Evolutionary conservation across 1,139 yeast genomes (phyloP).

Genomic region (Magnusiomyces paraingens): DNA sequence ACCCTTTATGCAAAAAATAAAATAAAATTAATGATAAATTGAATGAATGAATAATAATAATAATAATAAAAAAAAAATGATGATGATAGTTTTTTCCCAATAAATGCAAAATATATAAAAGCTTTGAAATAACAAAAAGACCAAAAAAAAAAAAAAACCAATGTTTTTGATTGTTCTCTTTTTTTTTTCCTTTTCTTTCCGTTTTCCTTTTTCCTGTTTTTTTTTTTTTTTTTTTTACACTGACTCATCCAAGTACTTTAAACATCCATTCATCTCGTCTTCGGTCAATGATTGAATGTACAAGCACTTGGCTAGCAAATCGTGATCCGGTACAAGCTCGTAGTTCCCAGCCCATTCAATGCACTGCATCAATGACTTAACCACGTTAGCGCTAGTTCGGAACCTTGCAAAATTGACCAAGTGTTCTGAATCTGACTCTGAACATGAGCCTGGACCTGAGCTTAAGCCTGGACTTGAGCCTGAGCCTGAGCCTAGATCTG

Average conservation of each 20-base stretch:
- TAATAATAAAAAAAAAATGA: no score
- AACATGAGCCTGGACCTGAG: not conserved
- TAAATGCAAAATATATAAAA: not conserved
- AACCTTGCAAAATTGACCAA: constrained; percentile 73
- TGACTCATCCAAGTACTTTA: constrained; percentile 12
- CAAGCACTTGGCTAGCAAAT: constrained; percentile 72
- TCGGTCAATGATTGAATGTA: constrained; percentile 72
- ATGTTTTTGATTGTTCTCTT: no score
- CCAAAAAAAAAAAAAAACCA: constrained; percentile 15
- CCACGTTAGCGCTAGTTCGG: constrained; percentile 69
- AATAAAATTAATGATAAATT: constrained; percentile 1
- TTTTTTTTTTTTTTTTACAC: no score
- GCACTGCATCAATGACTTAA: constrained; percentile 70
- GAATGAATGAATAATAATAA: no score
- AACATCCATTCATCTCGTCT: constrained; percentile 59
- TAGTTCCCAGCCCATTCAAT: constrained; percentile 80
- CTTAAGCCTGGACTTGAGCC: no score
- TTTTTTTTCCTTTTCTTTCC: no score
- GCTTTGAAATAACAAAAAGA: no score
- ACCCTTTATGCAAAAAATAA: not conserved
- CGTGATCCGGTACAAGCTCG: constrained; percentile 43
- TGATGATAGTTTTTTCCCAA: no score
- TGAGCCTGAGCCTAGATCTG: no score
- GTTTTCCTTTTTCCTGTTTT: no score
- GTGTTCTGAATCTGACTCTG: constrained; percentile 12